A percentile compares a stretch with the other conserved stretches of the same genome.
Evolutionary conservation across 176 grass and related monocot genomes (phyloP).

Genomic region (Aegilops speltoides): DNA sequence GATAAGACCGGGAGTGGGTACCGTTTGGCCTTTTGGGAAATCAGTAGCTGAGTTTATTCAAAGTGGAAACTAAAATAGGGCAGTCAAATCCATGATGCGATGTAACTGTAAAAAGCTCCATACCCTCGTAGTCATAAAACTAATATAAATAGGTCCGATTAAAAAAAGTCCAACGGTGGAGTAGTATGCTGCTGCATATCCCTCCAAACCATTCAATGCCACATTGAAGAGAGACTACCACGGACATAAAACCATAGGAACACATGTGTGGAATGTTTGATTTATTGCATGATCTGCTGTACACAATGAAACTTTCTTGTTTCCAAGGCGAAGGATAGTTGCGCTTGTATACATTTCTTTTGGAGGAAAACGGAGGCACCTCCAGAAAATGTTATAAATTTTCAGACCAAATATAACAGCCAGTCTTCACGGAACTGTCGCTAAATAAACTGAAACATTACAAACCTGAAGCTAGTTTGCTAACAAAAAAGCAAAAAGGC

Average conservation of each 20-base stretch:
- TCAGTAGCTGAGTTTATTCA: not conserved
- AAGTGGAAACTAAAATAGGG: not conserved
- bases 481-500: not conserved
- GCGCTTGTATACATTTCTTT: too few species aligned
- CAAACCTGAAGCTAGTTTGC: not conserved
- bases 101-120: conserved; percentile 41
- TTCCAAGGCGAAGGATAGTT: too few species aligned
- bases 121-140: conserved; percentile 45
- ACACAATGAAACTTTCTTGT: not conserved
- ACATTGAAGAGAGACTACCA: not conserved
- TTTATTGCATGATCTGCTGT: too few species aligned
- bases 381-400: not conserved
- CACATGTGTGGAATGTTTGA: not conserved
- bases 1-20: not conserved
- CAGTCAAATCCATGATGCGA: conserved; percentile 44
- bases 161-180: conserved; percentile 27
- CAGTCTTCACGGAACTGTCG: not conserved
- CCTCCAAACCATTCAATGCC: conserved; percentile 3
- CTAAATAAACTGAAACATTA: not conserved
- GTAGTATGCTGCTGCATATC: not conserved
- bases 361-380: too few species aligned
- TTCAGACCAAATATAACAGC: not conserved
- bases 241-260: conserved; percentile 2
- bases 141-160: conserved; percentile 21
- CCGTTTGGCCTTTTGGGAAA: not conserved